A percentile compares a stretch with the other conserved stretches of the same genome.
Conservation (phyloP, 805 yeast genomes). For the Lipomyces sp. region DNA sequence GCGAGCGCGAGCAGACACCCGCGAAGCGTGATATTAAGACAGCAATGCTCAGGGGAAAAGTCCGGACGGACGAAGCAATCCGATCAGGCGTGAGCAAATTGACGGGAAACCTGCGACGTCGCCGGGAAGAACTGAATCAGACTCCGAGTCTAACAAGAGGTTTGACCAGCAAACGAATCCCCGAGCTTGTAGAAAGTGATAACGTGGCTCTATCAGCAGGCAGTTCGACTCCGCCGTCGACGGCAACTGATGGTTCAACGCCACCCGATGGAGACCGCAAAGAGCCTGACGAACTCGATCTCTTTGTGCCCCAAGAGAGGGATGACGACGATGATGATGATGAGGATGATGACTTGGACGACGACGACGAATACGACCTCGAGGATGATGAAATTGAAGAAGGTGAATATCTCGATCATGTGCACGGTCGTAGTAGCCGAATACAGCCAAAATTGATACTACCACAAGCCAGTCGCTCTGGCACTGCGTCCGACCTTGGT, state of each 20-base stretch:
- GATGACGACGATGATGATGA: not conserved
- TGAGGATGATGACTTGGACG: not conserved
- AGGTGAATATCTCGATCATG: not conserved
- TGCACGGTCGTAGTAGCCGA: not conserved
- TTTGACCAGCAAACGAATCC: not conserved
- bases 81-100: conserved; percentile 37
- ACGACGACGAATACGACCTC: not conserved
- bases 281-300: not conserved
- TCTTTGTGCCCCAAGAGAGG: not conserved
- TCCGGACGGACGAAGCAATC: conserved; percentile 38
- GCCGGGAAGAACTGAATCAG: conserved; percentile 15
- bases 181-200: conserved; percentile 2
- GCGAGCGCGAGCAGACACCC: not conserved
- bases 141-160: not conserved
- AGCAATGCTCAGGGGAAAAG: conserved; percentile 36
- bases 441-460: not conserved
- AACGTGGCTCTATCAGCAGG: not conserved
- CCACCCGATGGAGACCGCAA: not conserved
- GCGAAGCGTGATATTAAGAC: conserved; percentile 30
- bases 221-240: not conserved
- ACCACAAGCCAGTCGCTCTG: not conserved
- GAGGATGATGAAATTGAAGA: conserved; percentile 14
- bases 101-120: conserved; percentile 27
- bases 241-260: conserved; percentile 7
- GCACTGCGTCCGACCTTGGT: not conserved